Evolutionary conservation across 129 eudicot species (phyloP).

Genomic region (Flaveria robusta): DNA sequence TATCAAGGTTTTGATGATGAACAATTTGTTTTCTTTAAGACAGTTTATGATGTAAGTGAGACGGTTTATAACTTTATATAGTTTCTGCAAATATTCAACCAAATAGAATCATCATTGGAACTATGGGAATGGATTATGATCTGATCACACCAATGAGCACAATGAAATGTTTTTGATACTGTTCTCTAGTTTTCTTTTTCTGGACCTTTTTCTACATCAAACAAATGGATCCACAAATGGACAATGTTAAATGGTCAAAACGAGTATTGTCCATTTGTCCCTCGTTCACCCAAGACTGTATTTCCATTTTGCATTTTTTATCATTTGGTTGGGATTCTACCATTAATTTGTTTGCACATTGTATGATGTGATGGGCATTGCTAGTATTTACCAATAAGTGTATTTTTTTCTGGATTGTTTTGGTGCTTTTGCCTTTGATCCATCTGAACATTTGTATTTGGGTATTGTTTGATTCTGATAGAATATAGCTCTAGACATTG

Average conservation of each 20-base stretch:
- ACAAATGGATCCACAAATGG: no score
- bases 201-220: no score
- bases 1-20: background rate
- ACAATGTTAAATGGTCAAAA: no score
- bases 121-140: no score
- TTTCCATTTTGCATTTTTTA: background rate
- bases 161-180: no score
- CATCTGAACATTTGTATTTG: background rate
- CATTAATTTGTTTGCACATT: background rate
- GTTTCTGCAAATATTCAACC: no score
- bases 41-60: no score
- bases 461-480: background rate
- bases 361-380: background rate
- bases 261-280: background rate
- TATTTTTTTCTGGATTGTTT: background rate
- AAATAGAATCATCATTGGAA: no score
- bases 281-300: background rate
- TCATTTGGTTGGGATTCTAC: background rate
- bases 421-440: background rate
- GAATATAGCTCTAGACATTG: background rate
- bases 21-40: no score
- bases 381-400: background rate
- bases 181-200: no score
- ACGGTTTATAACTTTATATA: no score
- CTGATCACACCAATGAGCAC: no score